Conservation (phyloP, 768 basidiomycete species). For the Phaffia tasmanica region DNA sequence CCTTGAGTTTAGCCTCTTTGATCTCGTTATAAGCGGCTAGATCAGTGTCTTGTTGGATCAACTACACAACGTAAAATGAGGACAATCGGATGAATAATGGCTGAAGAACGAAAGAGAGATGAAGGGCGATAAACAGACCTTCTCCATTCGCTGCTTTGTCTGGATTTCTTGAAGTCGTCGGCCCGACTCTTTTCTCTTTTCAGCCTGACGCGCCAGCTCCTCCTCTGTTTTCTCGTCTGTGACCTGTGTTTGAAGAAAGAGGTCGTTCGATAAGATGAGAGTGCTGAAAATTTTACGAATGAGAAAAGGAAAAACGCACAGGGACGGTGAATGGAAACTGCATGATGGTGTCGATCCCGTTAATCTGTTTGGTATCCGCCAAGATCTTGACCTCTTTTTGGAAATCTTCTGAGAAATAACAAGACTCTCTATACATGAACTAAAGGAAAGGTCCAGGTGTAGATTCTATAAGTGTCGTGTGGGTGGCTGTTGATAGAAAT, state of each 20-base stretch:
- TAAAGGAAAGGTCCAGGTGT: conserved; percentile 35
- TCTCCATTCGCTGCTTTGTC: conserved; percentile 70
- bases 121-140: conserved; percentile 44
- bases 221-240: conserved; percentile 83
- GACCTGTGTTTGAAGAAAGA: conserved; percentile 32
- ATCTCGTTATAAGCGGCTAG: conserved; percentile 7
- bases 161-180: conserved; percentile 82
- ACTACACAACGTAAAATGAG: neutral
- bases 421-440: conserved; percentile 87
- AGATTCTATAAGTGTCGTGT: neutral
- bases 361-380: conserved; percentile 55
- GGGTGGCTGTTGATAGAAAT: neutral
- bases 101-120: neutral
- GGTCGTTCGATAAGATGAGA: neutral
- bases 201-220: conserved; percentile 63
- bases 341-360: conserved; percentile 56
- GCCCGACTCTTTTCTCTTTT: conserved; percentile 75
- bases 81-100: too few relatives aligned
- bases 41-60: conserved; percentile 18
- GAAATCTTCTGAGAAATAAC: conserved; percentile 73
- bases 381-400: conserved; percentile 53
- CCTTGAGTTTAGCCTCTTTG: conserved; percentile 27
- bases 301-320: conserved; percentile 30
- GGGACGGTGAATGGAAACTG: conserved; percentile 70
- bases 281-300: too few relatives aligned